These are phyloP conservation scores for Carex pumila DNA, from an alignment of 176 grass and related monocot genomes.

Conservation along the genomic window DNA sequence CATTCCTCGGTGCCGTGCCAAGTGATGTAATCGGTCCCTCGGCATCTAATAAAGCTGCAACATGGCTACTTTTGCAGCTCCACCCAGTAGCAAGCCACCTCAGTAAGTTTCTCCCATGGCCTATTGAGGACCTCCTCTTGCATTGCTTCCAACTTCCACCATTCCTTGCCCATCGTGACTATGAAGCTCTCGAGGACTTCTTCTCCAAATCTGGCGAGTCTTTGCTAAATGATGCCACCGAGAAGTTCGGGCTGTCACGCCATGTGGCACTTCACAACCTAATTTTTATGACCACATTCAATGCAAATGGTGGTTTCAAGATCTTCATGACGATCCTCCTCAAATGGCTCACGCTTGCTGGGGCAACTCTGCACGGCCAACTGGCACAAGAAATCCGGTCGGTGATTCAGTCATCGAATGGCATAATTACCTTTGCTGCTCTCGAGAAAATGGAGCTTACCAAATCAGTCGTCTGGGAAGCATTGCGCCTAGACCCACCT, in stretches of 20 bases:
- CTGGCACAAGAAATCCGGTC: too few species aligned
- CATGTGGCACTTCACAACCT: slow-evolving; percentile 31
- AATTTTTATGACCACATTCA: slow-evolving; percentile 7
- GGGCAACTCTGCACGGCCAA: too few species aligned
- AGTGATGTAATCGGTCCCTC: background rate
- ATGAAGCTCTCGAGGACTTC: slow-evolving; percentile 23
- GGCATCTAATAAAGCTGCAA: background rate
- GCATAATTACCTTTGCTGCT: too few species aligned
- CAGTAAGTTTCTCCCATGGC: slow-evolving; percentile 14
- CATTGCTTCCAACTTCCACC: slow-evolving; percentile 28
- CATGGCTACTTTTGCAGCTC: slow-evolving; percentile 30
- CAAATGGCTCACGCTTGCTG: too few species aligned
- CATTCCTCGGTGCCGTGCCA: background rate
- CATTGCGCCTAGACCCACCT: too few species aligned
- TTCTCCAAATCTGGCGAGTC: slow-evolving; percentile 1
- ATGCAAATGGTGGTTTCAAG: too few species aligned
- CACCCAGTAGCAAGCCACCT: background rate
- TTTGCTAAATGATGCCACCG: slow-evolving; percentile 9
- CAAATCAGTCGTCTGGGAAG: too few species aligned
- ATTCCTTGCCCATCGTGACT: slow-evolving; percentile 2
- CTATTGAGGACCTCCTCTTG: slow-evolving; percentile 27
- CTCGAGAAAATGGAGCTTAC: too few species aligned
- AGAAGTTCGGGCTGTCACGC: slow-evolving; percentile 20
- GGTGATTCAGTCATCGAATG: too few species aligned
- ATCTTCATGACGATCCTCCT: too few species aligned